phyloP scores from a whole-genome alignment of 2,329 filamentous ascomycete species.

The Phyllosticta ampelicida region DNA sequence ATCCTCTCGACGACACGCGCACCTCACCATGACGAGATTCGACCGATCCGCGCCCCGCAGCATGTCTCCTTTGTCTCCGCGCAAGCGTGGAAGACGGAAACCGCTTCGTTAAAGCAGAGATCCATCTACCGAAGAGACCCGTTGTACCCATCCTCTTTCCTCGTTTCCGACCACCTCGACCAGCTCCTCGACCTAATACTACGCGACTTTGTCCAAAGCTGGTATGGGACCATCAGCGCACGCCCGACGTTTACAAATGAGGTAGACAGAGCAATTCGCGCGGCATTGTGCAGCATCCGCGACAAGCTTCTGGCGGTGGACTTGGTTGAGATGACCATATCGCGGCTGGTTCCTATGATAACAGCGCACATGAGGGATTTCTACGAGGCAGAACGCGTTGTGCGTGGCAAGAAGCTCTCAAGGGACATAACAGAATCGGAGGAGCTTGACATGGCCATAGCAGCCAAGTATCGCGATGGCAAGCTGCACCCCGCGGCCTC shows the following conservation, averaged over 20 bases:
- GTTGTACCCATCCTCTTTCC: conserved; percentile 64
- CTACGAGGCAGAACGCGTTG: conserved; percentile 75
- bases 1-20: conserved; percentile 50
- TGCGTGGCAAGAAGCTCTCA: conserved; percentile 79
- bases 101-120: conserved; percentile 52
- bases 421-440: conserved; percentile 90
- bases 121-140: conserved; percentile 57
- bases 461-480: conserved; percentile 83
- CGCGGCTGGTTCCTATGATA: conserved; percentile 73
- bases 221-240: conserved; percentile 79
- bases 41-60: conserved; percentile 17
- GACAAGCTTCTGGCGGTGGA: conserved; percentile 67
- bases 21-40: conserved; percentile 21
- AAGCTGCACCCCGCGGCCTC: conserved; percentile 79
- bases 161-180: conserved; percentile 72
- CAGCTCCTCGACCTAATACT: conserved; percentile 64
- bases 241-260: conserved; percentile 74
- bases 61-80: conserved; percentile 50
- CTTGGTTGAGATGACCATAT: conserved; percentile 71
- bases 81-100: conserved; percentile 59
- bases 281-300: conserved; percentile 58
- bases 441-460: conserved; percentile 89
- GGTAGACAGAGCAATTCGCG: conserved; percentile 69
- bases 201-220: conserved; percentile 75
- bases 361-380: conserved; percentile 85